These are phyloP conservation scores for Volvox carteri DNA, from an alignment of 163 green algal species.

Conservation along the genomic window DNA sequence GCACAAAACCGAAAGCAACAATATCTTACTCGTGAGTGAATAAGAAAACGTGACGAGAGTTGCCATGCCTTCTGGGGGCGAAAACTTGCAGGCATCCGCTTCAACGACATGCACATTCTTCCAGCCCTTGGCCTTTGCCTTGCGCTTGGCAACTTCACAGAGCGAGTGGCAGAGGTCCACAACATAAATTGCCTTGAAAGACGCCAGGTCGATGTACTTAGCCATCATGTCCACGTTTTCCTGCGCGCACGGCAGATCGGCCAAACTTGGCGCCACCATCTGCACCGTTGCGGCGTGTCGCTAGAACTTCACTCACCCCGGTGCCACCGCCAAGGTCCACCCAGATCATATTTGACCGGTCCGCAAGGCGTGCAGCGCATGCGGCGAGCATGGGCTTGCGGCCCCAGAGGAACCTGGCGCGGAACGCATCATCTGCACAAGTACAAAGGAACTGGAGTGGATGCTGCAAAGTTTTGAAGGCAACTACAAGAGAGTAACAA, in stretches of 20 bases:
- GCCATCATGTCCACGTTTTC: slow-evolving; percentile 98
- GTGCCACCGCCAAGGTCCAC: slow-evolving; percentile 97
- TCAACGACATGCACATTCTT: slow-evolving; percentile 96
- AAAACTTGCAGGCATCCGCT: slow-evolving; percentile 93
- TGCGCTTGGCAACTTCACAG: slow-evolving; percentile 89
- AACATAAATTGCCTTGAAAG: slow-evolving; percentile 97
- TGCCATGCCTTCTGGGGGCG: slow-evolving; percentile 78
- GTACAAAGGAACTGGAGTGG: not conserved
- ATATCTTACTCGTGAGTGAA: slow-evolving; percentile 92
- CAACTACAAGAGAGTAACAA: not conserved
- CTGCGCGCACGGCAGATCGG: slow-evolving; percentile 64
- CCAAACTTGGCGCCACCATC: slow-evolving; percentile 31
- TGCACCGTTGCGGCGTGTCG: slow-evolving; percentile 7
- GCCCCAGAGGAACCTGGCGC: slow-evolving; percentile 95
- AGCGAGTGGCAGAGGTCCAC: slow-evolving; percentile 97
- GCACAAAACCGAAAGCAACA: not conserved
- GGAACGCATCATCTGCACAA: slow-evolving; percentile 94
- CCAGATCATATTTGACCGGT: slow-evolving; percentile 90
- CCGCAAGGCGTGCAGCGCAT: slow-evolving; percentile 86
- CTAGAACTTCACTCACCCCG: slow-evolving; percentile 68
- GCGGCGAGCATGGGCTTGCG: slow-evolving; percentile 94
- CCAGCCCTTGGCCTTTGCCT: slow-evolving; percentile 89
- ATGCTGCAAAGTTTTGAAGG: not conserved
- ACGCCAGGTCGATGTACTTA: slow-evolving; percentile 90
- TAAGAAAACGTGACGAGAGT: slow-evolving; percentile 98